Evolutionary conservation across 1,284 basidiomycete species (phyloP).

Genomic region (Irpex sp.): DNA sequence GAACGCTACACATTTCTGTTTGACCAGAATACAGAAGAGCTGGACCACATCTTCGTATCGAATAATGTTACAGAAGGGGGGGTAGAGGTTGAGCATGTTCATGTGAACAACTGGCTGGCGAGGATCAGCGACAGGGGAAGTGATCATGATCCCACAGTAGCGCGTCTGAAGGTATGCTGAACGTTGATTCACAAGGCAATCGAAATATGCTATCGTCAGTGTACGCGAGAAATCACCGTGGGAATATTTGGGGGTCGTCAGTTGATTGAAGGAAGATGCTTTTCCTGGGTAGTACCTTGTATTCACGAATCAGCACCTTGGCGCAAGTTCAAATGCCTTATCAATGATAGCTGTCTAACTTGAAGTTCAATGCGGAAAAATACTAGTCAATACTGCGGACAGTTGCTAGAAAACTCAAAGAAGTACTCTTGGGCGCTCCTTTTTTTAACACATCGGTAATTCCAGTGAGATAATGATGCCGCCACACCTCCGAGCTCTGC

Average conservation of each 20-base stretch:
- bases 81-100: slow-evolving; percentile 51
- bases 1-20: slow-evolving; percentile 64
- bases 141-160: slow-evolving; percentile 61
- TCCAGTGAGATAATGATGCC: too few relatives aligned
- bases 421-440: too few relatives aligned
- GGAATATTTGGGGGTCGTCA: not conserved
- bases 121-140: slow-evolving; percentile 39
- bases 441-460: too few relatives aligned
- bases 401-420: too few relatives aligned
- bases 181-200: not conserved
- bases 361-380: too few relatives aligned
- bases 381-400: too few relatives aligned
- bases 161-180: slow-evolving; percentile 42
- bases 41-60: slow-evolving; percentile 58
- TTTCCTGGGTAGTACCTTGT: too few relatives aligned
- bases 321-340: too few relatives aligned
- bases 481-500: too few relatives aligned
- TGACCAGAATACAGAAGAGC: slow-evolving; percentile 55
- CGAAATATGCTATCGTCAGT: not conserved
- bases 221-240: not conserved
- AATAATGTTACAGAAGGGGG: slow-evolving; percentile 39
- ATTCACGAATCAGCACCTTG: too few relatives aligned
- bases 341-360: too few relatives aligned
- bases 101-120: slow-evolving; percentile 57
- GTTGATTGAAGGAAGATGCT: too few relatives aligned